Percentiles rank a stretch among this genome's conserved stretches.
phyloP scores from a whole-genome alignment of 108 stramenopile species.

The Stephanodiscus minutulus region DNA sequence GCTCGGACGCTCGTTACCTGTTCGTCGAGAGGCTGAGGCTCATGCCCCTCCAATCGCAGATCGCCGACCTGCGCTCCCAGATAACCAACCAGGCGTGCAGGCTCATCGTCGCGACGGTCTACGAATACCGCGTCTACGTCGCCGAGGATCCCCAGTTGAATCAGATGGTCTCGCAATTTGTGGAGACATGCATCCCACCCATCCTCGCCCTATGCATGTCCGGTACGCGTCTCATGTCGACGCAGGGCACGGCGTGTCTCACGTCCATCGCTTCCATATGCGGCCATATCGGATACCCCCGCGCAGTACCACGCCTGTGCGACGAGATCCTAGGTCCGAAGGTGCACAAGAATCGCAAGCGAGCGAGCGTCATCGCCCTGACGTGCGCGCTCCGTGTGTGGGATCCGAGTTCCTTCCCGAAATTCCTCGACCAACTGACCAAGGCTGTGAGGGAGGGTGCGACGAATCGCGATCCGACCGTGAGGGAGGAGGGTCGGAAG shows the following conservation, averaged over 20 bases:
- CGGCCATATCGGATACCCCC: constrained; percentile 24
- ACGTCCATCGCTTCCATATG: constrained; percentile 28
- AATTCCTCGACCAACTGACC: constrained; percentile 22
- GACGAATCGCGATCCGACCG: constrained; percentile 46
- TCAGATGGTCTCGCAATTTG: constrained; percentile 25
- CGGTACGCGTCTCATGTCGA: constrained; percentile 50
- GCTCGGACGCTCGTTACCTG: constrained; percentile 24
- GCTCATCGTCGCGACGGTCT: constrained; percentile 19
- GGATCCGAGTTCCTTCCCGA: constrained; percentile 29
- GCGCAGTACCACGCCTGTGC: constrained; percentile 30
- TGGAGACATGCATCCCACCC: constrained; percentile 41
- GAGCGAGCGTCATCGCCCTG: constrained; percentile 40
- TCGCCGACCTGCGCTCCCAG: constrained; percentile 53
- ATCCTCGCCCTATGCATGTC: constrained; percentile 40
- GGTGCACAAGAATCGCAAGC: constrained; percentile 43
- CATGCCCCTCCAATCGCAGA: constrained; percentile 47
- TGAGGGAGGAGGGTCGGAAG: constrained; percentile 57
- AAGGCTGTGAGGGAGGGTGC: constrained; percentile 41
- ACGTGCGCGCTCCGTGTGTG: constrained; percentile 41
- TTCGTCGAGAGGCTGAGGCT: constrained; percentile 45
- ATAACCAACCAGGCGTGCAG: constrained; percentile 49
- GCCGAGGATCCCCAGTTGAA: constrained; percentile 24
- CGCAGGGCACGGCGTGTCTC: constrained; percentile 46
- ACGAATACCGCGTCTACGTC: constrained; percentile 38
- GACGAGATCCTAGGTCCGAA: constrained; percentile 48